These are phyloP conservation scores for Hypoxylon perforatum DNA, from an alignment of 495 filamentous ascomycete genomes.

Conservation along the genomic window DNA sequence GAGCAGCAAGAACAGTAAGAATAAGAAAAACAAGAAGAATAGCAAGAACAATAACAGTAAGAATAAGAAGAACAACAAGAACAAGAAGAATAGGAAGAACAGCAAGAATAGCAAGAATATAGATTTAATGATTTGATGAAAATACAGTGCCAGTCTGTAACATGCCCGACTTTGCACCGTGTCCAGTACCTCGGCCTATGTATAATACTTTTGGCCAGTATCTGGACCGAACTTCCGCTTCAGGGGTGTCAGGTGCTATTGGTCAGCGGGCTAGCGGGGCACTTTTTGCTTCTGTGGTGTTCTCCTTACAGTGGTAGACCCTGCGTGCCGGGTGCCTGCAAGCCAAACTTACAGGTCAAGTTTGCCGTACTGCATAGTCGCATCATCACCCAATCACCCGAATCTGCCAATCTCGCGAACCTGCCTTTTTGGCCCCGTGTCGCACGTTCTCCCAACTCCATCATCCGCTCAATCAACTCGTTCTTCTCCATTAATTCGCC, in stretches of 20 bases:
- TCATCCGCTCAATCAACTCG: slow-evolving; percentile 16
- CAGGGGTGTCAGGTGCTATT: slow-evolving; percentile 28
- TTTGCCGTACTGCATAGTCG: slow-evolving; percentile 16
- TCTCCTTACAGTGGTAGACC: slow-evolving; percentile 23
- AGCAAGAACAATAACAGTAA: no score
- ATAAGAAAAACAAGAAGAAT: no score
- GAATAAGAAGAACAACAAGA: no score
- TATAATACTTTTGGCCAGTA: no score
- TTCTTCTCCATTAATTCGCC: slow-evolving; percentile 11
- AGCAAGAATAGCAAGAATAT: no score
- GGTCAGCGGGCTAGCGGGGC: slow-evolving; percentile 19
- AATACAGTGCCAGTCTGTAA: no score
- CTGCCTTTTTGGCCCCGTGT: slow-evolving; percentile 24
- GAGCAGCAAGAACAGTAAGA: no score
- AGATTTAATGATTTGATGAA: no score
- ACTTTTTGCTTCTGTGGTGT: slow-evolving; percentile 25
- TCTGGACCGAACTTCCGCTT: neutral
- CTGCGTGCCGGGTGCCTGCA: slow-evolving; percentile 20
- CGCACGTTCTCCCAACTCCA: slow-evolving; percentile 34
- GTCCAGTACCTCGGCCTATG: no score
- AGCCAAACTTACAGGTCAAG: no score
- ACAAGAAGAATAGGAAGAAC: no score
- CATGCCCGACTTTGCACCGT: no score
- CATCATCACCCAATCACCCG: slow-evolving; percentile 30
- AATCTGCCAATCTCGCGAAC: slow-evolving; percentile 15